A percentile compares a stretch with the other conserved stretches of the same genome.
phyloP scores from a whole-genome alignment of 2,329 filamentous ascomycete species.

The Paecilomyces variotii region DNA sequence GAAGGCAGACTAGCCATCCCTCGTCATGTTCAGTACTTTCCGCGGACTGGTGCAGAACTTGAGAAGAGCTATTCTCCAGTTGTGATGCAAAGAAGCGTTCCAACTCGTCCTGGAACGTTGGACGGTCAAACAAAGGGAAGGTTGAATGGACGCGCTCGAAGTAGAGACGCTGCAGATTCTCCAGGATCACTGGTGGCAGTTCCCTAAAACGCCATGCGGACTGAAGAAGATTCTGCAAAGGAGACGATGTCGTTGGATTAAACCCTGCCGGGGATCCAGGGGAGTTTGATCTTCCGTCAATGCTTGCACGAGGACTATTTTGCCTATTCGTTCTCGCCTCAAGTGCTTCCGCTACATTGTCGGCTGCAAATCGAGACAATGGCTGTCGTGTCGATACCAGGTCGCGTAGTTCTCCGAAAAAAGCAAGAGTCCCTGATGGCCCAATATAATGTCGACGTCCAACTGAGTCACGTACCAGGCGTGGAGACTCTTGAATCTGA shows the following conservation, averaged over 20 bases:
- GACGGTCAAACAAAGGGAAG: constrained; percentile 30
- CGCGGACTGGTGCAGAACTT: neutral
- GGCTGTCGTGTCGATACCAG: constrained; percentile 15
- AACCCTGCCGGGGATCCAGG: neutral
- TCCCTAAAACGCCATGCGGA: neutral
- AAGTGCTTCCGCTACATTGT: constrained; percentile 18
- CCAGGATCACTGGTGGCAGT: neutral
- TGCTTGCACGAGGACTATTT: neutral
- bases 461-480: constrained; percentile 25
- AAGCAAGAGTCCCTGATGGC: constrained; percentile 30
- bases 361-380: constrained; percentile 11
- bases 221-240: neutral
- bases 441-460: constrained; percentile 33
- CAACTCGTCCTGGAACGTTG: constrained; percentile 28
- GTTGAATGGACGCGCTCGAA: constrained; percentile 30
- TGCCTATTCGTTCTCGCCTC: constrained; percentile 7
- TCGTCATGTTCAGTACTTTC: constrained; percentile 16
- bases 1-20: constrained; percentile 29
- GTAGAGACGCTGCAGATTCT: constrained; percentile 26
- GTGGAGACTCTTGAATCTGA: constrained; percentile 3
- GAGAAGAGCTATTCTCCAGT: no score
- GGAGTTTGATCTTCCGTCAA: neutral
- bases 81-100: constrained; percentile 16
- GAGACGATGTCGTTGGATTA: neutral
- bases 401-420: constrained; percentile 28